Base-by-base conservation (phyloP, 2,329 filamentous ascomycete species). In the Alternaria arbusti region DNA sequence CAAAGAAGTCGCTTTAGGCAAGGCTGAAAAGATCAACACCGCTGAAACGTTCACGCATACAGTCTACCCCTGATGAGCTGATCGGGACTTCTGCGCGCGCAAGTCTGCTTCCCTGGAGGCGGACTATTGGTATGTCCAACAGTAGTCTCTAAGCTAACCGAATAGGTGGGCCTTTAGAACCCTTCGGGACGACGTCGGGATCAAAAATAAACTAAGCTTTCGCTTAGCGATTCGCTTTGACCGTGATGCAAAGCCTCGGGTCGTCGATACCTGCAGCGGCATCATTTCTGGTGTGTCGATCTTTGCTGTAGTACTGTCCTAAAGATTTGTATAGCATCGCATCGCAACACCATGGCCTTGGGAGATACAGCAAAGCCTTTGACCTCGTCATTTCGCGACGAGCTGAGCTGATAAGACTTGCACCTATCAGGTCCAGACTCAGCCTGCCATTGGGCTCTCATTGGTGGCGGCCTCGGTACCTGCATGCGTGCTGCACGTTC, bases 101-200 rank as follows among this genome's bases (percentile, higher is more conserved):
- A 43, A 43, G 13, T 43, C 28, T 49, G 47, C 20, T 30, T 57
- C 54, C 43, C 47, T 59, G 54, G 13, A 47, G 55, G 32, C 46
- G 15, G 50, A 63, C 49, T 69, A 69, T 68, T 45, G 65, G 64
- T 47, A 62, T 63, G 55, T 54, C 54, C 63, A 68, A 65, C 65
- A 59, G 59, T 57, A 59, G 61, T 26, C 59, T 25, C 45, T 7
- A 25, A 32, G 26, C 63, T 66, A 68, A n/a, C 13, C 3, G 11
- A 3, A 12, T 32, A 64, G 62, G 66, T 40, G 54, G 51, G 15
- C 5, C 46, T 23, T 9, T 59, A 57, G 63, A 68, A 63, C 61
- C 23, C 36, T 63, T 23, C 59, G 47, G 36, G 11, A 8, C 36
- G 36, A 40, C 36, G 36, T 40, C 36, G 36, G 36, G 17, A 25